phyloP scores from a whole-genome alignment of 305 asterid species.

The Solanum hybrid region DNA sequence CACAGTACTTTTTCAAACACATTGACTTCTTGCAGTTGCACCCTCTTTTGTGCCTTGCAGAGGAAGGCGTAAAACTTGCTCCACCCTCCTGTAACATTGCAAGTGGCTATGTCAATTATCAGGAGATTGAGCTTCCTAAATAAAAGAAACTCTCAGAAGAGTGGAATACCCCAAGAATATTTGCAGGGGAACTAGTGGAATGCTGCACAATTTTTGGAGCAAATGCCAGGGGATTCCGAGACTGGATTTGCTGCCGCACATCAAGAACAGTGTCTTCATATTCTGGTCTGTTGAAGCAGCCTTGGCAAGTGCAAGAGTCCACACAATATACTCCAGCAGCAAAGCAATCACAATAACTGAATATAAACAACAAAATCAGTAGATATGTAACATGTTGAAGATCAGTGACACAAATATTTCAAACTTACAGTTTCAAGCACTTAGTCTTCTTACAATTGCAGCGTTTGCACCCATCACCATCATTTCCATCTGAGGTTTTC shows the following conservation, averaged over 20 bases:
- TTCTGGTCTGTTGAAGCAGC: conserved; percentile 61
- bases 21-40: conserved; percentile 87
- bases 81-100: conserved; percentile 40
- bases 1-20: conserved; percentile 81
- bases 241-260: conserved; percentile 45
- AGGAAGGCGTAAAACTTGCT: conserved; percentile 34
- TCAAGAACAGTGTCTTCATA: conserved; percentile 53
- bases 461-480: conserved; percentile 48
- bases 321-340: conserved; percentile 72
- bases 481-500: conserved; percentile 30
- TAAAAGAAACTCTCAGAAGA: conserved; percentile 4
- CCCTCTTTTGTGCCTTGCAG: conserved; percentile 71
- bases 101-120: neutral
- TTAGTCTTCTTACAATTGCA: conserved; percentile 78
- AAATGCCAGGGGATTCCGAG: conserved; percentile 76
- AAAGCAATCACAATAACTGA: conserved; percentile 87
- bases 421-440: conserved; percentile 80
- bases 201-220: conserved; percentile 48
- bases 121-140: conserved; percentile 2
- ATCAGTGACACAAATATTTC: neutral
- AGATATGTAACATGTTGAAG: conserved; percentile 3
- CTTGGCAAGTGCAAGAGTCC: conserved; percentile 68
- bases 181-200: conserved; percentile 23
- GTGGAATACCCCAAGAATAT: conserved; percentile 29
- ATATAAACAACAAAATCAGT: conserved; percentile 14